Evolutionary conservation across 164 flowering plant species (phyloP).

Genomic region (grape (Vitis vinifera)): ASM3070453v1 NC_081809.1:9034001-9034500

Average conservation of each 20-base stretch:
- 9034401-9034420: constrained; percentile 52
- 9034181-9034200: constrained; percentile 28
- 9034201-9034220: constrained; percentile 19
- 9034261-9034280: constrained; percentile 65
- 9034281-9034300: constrained; percentile 75
- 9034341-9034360: constrained; percentile 45
- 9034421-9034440: constrained; percentile 41
- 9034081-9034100: constrained; percentile 20
- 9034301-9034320: constrained; percentile 88
- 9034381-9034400: constrained; percentile 38
- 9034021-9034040: constrained; percentile 68
- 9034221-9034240: constrained; percentile 80
- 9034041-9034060: constrained; percentile 24
- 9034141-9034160: constrained; percentile 23
- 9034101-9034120: constrained; percentile 29
- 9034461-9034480: constrained; percentile 37
- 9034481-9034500: constrained; percentile 46
- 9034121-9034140: constrained; percentile 26
- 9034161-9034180: constrained; percentile 23
- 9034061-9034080: constrained; percentile 19
- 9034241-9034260: constrained; percentile 69
- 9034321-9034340: constrained; percentile 95
- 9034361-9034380: constrained; percentile 53
- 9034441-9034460: constrained; percentile 37
- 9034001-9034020: constrained; percentile 85